Base-by-base conservation (phyloP, 495 filamentous ascomycete species). In the Penicillium parvum region DNA sequence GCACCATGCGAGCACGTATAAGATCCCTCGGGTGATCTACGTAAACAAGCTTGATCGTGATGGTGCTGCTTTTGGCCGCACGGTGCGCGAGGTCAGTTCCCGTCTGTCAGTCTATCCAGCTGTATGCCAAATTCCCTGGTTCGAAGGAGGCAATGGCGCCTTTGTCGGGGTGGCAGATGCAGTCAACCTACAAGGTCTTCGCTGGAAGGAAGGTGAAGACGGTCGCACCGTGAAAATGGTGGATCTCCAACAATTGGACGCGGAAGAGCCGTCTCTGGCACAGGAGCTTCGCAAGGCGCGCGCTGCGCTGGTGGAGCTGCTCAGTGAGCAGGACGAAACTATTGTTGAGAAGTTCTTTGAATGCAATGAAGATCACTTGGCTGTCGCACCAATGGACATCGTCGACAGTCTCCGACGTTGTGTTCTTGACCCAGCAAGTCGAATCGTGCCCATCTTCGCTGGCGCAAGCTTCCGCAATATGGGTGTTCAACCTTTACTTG, bases 21-120 rank as follows among this genome's bases (percentile, higher is more conserved):
- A 69, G 7, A 97, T 97, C 25, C 94, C 94, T 9, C 72, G 89
- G 17, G 77, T 97, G 20, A 73, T 95, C 32, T 99, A 84, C 46
- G 75, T 97, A 52, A 99, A 99, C 66, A 99, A 99, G 62, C 79
- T 99, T 9, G 94, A 99, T 55, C 83, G 94, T 23, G 88, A 94
- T 46, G 94, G 94, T 1, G 91, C 94, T 7, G 84, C 86, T 3
- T 99, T 97, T 69, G 82, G 81, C 14, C 75, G 81, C 26, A 95
- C 92, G 0, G 83, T 96, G 4, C 85, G 82, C 40, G 90, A 97
- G 58, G 82, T 92, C 15, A 89, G 83, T 6, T 72, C 80, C 2
- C 79, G 89, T 41, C 75, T 99, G 21, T 72, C 77, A 45, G 87
- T 83, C 2, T 92, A 83, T 79, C 94, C 94, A 9, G 81, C 91